Percentiles rank a stretch among this genome's conserved stretches.
These are phyloP conservation scores for Colletotrichum sojae DNA, from an alignment of 2,329 filamentous ascomycete species.

Conservation along the genomic window DNA sequence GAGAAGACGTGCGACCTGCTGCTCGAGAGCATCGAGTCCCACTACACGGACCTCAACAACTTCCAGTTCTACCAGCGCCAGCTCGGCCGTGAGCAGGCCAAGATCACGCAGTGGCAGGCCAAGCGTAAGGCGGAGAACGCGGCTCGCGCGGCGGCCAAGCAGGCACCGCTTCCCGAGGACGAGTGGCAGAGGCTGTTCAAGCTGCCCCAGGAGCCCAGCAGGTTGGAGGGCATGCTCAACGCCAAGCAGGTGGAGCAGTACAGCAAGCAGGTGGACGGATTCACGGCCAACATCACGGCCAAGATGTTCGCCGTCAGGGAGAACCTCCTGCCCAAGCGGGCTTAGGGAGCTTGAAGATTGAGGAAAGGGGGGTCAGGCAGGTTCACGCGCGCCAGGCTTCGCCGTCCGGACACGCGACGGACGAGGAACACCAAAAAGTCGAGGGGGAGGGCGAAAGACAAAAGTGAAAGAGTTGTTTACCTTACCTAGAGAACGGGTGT, in stretches of 20 bases:
- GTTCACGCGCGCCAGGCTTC: slow-evolving; percentile 3
- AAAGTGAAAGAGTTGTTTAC: slow-evolving; percentile 22
- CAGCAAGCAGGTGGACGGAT: slow-evolving; percentile 95
- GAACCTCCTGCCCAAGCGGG: slow-evolving; percentile 72
- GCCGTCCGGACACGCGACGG: slow-evolving; percentile 14
- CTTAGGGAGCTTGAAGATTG: slow-evolving; percentile 23
- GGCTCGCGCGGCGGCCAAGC: slow-evolving; percentile 86
- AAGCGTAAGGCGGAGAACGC: slow-evolving; percentile 98
- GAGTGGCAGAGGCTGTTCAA: slow-evolving; percentile 99
- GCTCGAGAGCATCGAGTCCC: slow-evolving; percentile 95
- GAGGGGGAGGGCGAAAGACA: slow-evolving; percentile 24
- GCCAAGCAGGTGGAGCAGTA: slow-evolving; percentile 98
- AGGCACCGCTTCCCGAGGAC: slow-evolving; percentile 90
- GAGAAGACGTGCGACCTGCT: slow-evolving; percentile 98
- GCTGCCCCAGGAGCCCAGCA: slow-evolving; percentile 93
- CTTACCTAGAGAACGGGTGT: slow-evolving; percentile 40
- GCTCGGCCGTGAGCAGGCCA: slow-evolving; percentile 92
- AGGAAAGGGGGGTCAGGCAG: neutral
- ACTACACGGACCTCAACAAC: slow-evolving; percentile 99
- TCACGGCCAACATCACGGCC: slow-evolving; percentile 89
- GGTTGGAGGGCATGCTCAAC: slow-evolving; percentile 94
- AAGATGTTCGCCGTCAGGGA: slow-evolving; percentile 98
- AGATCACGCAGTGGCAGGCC: slow-evolving; percentile 95
- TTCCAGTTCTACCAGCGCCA: slow-evolving; percentile 97
- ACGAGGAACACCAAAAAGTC: slow-evolving; percentile 22